Evolutionary conservation across 106 monocot genomes (phyloP), one percentile per base, ranked within the genome.

Genomic region (Chionographis japonica): DNA sequence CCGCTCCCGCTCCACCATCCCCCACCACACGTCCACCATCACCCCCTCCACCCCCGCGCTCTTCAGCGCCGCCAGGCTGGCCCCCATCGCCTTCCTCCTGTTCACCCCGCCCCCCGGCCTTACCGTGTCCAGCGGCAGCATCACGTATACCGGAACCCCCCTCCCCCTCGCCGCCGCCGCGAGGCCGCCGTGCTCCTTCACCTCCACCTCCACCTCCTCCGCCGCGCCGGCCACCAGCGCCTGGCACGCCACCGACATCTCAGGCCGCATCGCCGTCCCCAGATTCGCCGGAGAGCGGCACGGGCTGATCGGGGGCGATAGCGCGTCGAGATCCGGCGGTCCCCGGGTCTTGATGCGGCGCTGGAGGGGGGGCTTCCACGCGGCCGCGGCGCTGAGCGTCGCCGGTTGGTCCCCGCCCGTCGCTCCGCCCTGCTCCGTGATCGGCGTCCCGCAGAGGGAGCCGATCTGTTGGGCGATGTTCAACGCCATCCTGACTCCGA

Each of bases 11-110:
- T 95, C 91, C 63, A 80, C 91, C 11, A 91, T 57, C n/a, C 95
- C 95, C 95, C 95, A 95, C 95, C 95, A 95, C 10, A 95, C 95
- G 63, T 95, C 95, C 65, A 91, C 86, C 95, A 91, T 95, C 53
- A 95, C 76, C 54, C 95, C 95, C 70, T 82, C 88, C 53, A 86
- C 95, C 8, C 95, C 95, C 9, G 91, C 91, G 68, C 73, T 80
- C 82, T 76, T 88, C 72, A 95, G 68, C 74, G 85, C 91, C 86
- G 40, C 40, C 70, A 95, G 64, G 40, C 88, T 91, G 27, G 81
- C 91, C 27, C 63, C 58, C 87, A 94, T 85, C 68, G 90, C 87
- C 80, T 85, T 94, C 87, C 62, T 78, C 72, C 87, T 54, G 71
- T 75, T 82, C 69, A 90, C 18, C 35, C 72, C 81, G 2, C 84